phyloP scores from a whole-genome alignment of 2,329 filamentous ascomycete species.

The Rhynchosporium agropyri region DNA sequence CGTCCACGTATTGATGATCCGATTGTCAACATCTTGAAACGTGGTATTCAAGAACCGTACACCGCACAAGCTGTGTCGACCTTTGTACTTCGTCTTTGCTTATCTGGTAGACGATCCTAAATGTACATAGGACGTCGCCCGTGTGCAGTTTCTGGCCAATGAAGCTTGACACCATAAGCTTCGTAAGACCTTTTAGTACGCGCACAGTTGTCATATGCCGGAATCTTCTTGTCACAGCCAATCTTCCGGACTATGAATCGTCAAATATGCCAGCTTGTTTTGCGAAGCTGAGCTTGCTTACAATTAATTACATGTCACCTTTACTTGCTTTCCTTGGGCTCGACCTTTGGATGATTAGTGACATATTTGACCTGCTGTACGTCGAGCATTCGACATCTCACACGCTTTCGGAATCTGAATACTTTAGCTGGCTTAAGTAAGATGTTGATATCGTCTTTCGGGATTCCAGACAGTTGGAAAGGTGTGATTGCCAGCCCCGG shows the following conservation, averaged over 20 bases:
- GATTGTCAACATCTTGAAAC: not conserved
- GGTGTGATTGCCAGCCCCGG: too few relatives aligned
- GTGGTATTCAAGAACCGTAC: not conserved
- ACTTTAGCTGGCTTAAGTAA: too few relatives aligned
- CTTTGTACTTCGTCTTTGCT: not conserved
- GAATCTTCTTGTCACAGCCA: not conserved
- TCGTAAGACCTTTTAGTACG: not conserved
- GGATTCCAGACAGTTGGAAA: too few relatives aligned
- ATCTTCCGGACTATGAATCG: not conserved
- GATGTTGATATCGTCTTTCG: too few relatives aligned
- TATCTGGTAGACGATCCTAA: not conserved
- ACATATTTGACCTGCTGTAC: not conserved
- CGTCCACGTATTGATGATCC: not conserved
- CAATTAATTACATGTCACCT: not conserved
- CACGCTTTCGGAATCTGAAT: too few relatives aligned
- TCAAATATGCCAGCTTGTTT: not conserved
- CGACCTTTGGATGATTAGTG: not conserved
- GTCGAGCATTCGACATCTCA: too few relatives aligned
- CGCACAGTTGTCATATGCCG: not conserved
- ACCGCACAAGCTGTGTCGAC: not conserved
- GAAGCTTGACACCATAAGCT: not conserved
- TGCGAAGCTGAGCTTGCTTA: not conserved
- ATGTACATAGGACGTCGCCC: not conserved
- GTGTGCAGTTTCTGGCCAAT: not conserved
- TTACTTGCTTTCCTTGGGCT: not conserved